phyloP scores from a whole-genome alignment of 2,329 filamentous ascomycete species.

The Neopestalotiopsis sp. region DNA sequence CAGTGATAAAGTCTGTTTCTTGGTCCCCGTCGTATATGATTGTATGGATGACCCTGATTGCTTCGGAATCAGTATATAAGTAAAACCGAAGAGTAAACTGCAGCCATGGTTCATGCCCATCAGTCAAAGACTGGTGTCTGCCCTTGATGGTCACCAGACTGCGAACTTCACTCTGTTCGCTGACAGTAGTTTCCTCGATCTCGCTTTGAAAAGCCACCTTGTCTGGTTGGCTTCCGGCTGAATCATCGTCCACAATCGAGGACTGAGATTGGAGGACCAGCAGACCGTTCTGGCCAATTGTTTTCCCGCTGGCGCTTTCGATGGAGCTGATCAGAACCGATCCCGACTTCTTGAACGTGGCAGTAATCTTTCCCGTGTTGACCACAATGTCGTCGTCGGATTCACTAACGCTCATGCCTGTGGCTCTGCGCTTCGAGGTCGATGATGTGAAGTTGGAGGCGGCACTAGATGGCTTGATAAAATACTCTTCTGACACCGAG shows the following conservation, averaged over 20 bases:
- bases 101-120: constrained; percentile 53
- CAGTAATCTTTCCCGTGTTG: constrained; percentile 50
- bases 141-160: constrained; percentile 53
- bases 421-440: constrained; percentile 2
- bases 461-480: constrained; percentile 37
- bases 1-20: constrained; percentile 56
- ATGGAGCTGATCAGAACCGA: constrained; percentile 45
- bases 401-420: constrained; percentile 26
- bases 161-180: constrained; percentile 45
- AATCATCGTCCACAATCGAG: constrained; percentile 44
- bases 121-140: constrained; percentile 39
- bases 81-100: constrained; percentile 64
- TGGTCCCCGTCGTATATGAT: constrained; percentile 60
- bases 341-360: constrained; percentile 49
- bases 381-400: constrained; percentile 40
- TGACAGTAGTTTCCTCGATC: constrained; percentile 57
- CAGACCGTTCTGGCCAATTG: constrained; percentile 52
- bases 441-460: background rate
- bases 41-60: constrained; percentile 60
- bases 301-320: constrained; percentile 45
- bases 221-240: constrained; percentile 35
- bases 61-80: constrained; percentile 61
- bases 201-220: constrained; percentile 53
- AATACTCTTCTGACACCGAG: constrained; percentile 47
- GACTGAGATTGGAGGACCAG: constrained; percentile 60